phyloP scores from a whole-genome alignment of 2,329 filamentous ascomycete genomes.

The Pseudocercospora macadamiae region DNA sequence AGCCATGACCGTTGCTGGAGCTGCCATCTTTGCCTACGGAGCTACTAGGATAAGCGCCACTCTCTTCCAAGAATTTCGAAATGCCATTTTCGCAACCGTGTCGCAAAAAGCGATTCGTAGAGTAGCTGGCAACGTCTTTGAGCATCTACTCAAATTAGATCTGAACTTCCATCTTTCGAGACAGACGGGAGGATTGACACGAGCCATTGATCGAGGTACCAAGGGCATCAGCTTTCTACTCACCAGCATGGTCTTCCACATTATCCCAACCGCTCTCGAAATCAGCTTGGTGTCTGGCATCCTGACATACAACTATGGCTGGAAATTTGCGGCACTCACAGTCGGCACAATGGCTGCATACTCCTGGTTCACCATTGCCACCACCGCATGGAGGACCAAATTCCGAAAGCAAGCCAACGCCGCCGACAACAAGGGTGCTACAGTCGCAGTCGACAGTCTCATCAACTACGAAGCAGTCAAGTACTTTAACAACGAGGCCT shows the following conservation, averaged over 20 bases:
- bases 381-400: slow-evolving; percentile 95
- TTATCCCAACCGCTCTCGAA: slow-evolving; percentile 89
- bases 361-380: slow-evolving; percentile 94
- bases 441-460: slow-evolving; percentile 91
- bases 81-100: slow-evolving; percentile 95
- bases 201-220: slow-evolving; percentile 93
- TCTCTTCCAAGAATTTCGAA: slow-evolving; percentile 88
- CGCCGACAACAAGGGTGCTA: slow-evolving; percentile 93
- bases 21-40: slow-evolving; percentile 88
- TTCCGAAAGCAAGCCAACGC: slow-evolving; percentile 94
- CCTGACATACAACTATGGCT: slow-evolving; percentile 91
- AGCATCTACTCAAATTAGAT: slow-evolving; percentile 84
- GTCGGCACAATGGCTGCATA: slow-evolving; percentile 90
- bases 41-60: slow-evolving; percentile 85
- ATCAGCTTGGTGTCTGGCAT: slow-evolving; percentile 97
- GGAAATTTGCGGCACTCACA: slow-evolving; percentile 89
- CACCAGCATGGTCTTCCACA: slow-evolving; percentile 98
- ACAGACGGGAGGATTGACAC: slow-evolving; percentile 90
- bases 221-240: slow-evolving; percentile 98
- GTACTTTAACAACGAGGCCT: slow-evolving; percentile 98
- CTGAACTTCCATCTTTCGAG: slow-evolving; percentile 91
- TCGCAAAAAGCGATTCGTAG: slow-evolving; percentile 93
- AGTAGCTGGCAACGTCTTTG: slow-evolving; percentile 90
- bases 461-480: slow-evolving; percentile 99
- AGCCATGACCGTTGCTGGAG: slow-evolving; percentile 83